Evolutionary conservation across 2,329 filamentous ascomycete species (phyloP).

Genomic region (Colletotrichum liaoningense): DNA sequence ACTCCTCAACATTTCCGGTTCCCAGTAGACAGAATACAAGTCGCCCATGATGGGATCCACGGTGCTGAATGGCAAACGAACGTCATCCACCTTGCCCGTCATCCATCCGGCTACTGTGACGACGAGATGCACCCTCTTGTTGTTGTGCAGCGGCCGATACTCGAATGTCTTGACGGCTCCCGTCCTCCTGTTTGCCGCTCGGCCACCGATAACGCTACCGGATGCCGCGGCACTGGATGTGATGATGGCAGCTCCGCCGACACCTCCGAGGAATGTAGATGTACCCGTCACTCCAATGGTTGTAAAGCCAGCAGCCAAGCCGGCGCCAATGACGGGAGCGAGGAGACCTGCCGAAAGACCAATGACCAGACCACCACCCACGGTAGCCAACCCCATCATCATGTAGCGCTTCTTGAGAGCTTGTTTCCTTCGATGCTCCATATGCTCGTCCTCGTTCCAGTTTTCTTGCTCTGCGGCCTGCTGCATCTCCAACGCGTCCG

Average conservation of each 20-base stretch:
- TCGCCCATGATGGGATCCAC: conserved; percentile 98
- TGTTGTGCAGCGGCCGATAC: conserved; percentile 96
- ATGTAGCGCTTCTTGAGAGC: conserved; percentile 87
- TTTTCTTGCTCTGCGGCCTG: conserved; percentile 94
- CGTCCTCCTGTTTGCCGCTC: conserved; percentile 87
- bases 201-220: conserved; percentile 86
- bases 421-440: conserved; percentile 85
- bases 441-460: conserved; percentile 97
- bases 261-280: conserved; percentile 87
- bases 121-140: conserved; percentile 95
- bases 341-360: conserved; percentile 92
- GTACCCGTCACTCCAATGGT: conserved; percentile 95
- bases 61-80: conserved; percentile 94
- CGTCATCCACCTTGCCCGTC: conserved; percentile 97
- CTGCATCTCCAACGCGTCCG: conserved; percentile 97
- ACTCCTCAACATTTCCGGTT: conserved; percentile 96
- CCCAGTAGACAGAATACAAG: conserved; percentile 96
- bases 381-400: conserved; percentile 96
- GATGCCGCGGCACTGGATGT: conserved; percentile 89
- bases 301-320: conserved; percentile 92
- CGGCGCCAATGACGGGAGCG: conserved; percentile 93
- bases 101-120: conserved; percentile 98
- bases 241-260: conserved; percentile 93
- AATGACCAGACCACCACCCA: conserved; percentile 94
- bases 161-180: conserved; percentile 97